A percentile compares a stretch with the other conserved stretches of the same genome.
These are phyloP conservation scores for Bassia scoparia DNA, from an alignment of 148 eudicot genomes.

Conservation along the genomic window DNA sequence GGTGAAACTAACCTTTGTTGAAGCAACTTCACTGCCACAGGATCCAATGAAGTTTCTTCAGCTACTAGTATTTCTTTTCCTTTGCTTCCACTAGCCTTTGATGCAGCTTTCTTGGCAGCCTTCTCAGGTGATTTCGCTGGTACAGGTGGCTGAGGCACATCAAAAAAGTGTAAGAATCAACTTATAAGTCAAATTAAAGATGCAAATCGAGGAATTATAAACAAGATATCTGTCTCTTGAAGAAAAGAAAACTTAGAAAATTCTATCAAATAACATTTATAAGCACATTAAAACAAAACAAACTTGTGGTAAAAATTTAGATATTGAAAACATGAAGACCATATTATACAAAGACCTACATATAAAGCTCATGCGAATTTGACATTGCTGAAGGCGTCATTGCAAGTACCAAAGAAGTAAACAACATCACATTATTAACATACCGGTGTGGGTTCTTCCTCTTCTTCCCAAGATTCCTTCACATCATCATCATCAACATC, in stretches of 20 bases:
- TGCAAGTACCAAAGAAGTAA: not conserved
- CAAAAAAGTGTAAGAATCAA: not conserved
- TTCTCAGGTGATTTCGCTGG: conserved; percentile 36
- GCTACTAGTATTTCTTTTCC: conserved; percentile 31
- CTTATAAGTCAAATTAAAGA: not conserved
- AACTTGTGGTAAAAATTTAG: not conserved
- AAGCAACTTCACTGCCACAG: conserved; percentile 44
- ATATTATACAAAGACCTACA: not conserved
- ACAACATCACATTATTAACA: conserved; percentile 14
- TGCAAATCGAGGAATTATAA: not conserved
- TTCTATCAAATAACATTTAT: not conserved
- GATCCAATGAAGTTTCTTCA: conserved; percentile 34
- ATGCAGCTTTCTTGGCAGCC: conserved; percentile 35
- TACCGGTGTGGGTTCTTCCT: conserved; percentile 83
- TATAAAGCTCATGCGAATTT: not conserved
- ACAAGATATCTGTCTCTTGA: not conserved
- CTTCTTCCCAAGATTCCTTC: conserved; percentile 98
- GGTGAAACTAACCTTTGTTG: conserved; percentile 38
- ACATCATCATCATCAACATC: conserved; percentile 78
- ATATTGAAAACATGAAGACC: not conserved
- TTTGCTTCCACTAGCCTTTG: conserved; percentile 31
- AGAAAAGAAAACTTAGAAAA: not conserved
- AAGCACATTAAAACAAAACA: not conserved
- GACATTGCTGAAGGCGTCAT: not conserved
- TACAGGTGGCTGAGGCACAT: conserved; percentile 38